These are phyloP conservation scores for Epichloe hybrida DNA, from an alignment of 2,329 filamentous ascomycete genomes.

Conservation along the genomic window DNA sequence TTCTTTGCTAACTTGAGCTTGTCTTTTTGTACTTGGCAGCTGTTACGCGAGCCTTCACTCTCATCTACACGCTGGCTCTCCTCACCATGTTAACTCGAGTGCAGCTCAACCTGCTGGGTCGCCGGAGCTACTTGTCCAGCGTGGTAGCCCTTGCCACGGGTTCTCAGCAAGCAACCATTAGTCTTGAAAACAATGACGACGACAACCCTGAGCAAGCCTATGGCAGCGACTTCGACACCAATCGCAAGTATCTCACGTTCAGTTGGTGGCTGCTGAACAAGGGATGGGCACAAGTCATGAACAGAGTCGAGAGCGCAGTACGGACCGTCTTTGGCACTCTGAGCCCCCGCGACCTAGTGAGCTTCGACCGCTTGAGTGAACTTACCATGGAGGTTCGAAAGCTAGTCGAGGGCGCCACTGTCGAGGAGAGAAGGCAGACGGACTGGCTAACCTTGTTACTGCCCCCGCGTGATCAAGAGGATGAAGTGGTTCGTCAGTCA, in stretches of 20 bases:
- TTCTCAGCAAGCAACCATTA: constrained; percentile 62
- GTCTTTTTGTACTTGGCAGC: constrained; percentile 28
- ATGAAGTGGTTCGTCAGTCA: constrained; percentile 72
- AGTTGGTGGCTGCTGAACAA: constrained; percentile 96
- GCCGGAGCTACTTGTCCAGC: constrained; percentile 88
- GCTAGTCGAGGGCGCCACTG: constrained; percentile 57
- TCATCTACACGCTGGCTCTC: constrained; percentile 82
- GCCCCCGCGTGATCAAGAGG: constrained; percentile 65
- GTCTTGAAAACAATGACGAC: constrained; percentile 85
- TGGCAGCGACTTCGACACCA: constrained; percentile 91
- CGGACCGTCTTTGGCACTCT: constrained; percentile 79
- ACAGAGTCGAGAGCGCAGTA: constrained; percentile 72
- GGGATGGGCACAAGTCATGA: constrained; percentile 73
- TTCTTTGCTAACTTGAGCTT: neutral
- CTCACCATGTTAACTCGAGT: constrained; percentile 87
- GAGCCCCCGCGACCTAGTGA: constrained; percentile 79
- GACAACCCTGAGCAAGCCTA: constrained; percentile 70
- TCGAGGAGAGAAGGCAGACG: constrained; percentile 26
- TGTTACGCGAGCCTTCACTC: constrained; percentile 77
- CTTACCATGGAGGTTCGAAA: constrained; percentile 73
- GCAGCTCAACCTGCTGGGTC: constrained; percentile 91
- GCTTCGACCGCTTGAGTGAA: constrained; percentile 64
- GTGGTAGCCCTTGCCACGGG: constrained; percentile 83
- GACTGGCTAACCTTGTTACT: constrained; percentile 79
- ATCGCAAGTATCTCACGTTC: constrained; percentile 86